Base-by-base conservation (phyloP, 176 grass and related monocot genomes). In the Zoysia japonica region DNA sequence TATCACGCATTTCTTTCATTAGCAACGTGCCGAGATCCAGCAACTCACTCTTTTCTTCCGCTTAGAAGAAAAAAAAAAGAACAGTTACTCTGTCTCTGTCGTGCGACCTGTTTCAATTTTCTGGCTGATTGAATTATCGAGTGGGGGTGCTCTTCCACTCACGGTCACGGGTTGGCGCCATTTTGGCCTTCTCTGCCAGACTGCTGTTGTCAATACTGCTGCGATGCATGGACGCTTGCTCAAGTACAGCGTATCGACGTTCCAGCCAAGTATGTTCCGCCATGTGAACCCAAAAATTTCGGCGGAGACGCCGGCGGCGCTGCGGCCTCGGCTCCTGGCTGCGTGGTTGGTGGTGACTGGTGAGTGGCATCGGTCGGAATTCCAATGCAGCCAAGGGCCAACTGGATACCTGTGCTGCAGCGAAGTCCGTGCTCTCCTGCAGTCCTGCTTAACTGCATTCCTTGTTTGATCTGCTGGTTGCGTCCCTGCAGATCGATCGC, bases 151-250 rank as follows among this genome's bases (percentile, higher is more conserved):
- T 45, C 5, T 0, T 11, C 2, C 20, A 40, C 63, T 54, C 17
- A 45, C 44, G 44, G 44, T 68, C 77, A 80, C 40, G 77, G 77
- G 77, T 17, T 47, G 65, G 6, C 63, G 50, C 63, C 76, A 15
- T 68, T 67, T 68, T 79, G 63, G 77, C 40, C n/a, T 12, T 42
- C 38, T 44, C 76, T 55, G 76, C 49, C 49, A 54, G 37, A 4
- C 16, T 53, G 47, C 75, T 38, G 75, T 14, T n/a, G 16, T 1
- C 6, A 59, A 35, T 8, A 61, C 59, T 61, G 59, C 20, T 35
- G 20, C 59, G 14, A 7, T 11, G 62, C 49, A 44, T 56, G 65
- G 77, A 56, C 77, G 55, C 15, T 45, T 52, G 42, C 52, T 72
- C 12, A 72, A 50, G 66, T 39, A 3, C 52, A n/a, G 15, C 7